phyloP scores from a whole-genome alignment of 768 basidiomycete species.

The Lactifluus piperatus region DNA sequence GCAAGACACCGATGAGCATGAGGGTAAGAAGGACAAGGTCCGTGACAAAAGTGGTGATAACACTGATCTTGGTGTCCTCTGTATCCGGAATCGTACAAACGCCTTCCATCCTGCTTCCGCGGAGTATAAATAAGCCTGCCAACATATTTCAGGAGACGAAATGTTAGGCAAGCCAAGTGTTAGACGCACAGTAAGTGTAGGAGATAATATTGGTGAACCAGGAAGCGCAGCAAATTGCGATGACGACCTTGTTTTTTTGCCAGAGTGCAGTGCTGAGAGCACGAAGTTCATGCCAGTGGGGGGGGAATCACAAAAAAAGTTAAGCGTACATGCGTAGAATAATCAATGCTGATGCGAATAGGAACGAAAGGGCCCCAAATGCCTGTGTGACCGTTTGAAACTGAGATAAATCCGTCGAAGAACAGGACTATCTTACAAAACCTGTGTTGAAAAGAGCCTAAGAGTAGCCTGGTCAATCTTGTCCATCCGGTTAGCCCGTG shows the following conservation, averaged over 20 bases:
- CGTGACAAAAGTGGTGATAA: not conserved
- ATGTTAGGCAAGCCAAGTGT: not conserved
- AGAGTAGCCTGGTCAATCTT: not conserved
- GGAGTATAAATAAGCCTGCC: not conserved
- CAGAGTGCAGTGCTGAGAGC: conserved; percentile 1
- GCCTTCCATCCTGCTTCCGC: not conserved
- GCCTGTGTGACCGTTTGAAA: not conserved
- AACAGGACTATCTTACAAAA: not conserved
- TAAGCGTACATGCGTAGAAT: conserved; percentile 9
- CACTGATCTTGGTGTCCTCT: not conserved
- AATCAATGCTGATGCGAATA: conserved; percentile 11
- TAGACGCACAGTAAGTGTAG: not conserved
- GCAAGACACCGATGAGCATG: conserved; percentile 2
- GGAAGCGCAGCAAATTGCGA: not conserved
- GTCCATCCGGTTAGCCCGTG: not conserved
- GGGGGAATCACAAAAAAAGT: not conserved
- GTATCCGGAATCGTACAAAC: not conserved
- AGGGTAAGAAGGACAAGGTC: not conserved
- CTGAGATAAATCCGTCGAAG: not conserved
- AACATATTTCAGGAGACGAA: not conserved
- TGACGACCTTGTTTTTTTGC: not conserved
- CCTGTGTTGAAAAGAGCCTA: not conserved
- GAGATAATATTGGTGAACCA: not conserved
- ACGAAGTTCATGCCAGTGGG: not conserved
- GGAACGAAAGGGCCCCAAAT: not conserved